phyloP scores from a whole-genome alignment of 441 rosid species.

The Heliophila coronopifolia region DNA sequence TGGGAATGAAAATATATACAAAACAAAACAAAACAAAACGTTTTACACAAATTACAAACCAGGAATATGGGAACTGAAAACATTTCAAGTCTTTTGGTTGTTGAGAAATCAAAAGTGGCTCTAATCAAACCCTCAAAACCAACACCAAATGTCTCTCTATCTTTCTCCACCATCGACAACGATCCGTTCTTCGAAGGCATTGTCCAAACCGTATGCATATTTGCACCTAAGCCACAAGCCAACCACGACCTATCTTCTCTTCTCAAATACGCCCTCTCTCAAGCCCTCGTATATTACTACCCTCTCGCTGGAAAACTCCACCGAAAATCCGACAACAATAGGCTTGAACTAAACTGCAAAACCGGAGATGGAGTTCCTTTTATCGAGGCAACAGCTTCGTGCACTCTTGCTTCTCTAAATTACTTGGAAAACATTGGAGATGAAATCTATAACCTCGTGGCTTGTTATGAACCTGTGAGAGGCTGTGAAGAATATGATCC shows the following conservation, averaged over 20 bases:
- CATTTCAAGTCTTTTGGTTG: slow-evolving; percentile 7
- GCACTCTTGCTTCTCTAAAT: slow-evolving; percentile 18
- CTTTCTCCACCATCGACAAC: slow-evolving; percentile 44
- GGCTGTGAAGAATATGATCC: slow-evolving; percentile 32
- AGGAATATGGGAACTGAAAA: neutral
- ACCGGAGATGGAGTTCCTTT: slow-evolving; percentile 26
- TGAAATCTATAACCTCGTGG: slow-evolving; percentile 28
- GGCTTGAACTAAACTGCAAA: neutral
- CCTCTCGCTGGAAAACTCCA: slow-evolving; percentile 15
- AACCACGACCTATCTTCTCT: neutral
- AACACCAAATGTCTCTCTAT: slow-evolving; percentile 33
- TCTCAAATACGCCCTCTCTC: neutral
- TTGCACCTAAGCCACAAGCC: neutral
- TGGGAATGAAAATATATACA: neutral
- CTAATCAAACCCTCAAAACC: slow-evolving; percentile 40
- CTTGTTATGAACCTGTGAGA: slow-evolving; percentile 17
- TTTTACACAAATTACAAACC: slow-evolving; percentile 3
- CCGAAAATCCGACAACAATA: neutral
- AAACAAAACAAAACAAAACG: neutral
- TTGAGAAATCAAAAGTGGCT: slow-evolving; percentile 34
- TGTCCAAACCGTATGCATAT: slow-evolving; percentile 33
- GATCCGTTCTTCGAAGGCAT: slow-evolving; percentile 29
- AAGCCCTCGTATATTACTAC: slow-evolving; percentile 14
- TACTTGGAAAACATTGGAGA: slow-evolving; percentile 22
- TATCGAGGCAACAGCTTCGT: slow-evolving; percentile 4